Evolutionary conservation across 768 basidiomycete species (phyloP).

Genomic region (Mycena galericulata): DNA sequence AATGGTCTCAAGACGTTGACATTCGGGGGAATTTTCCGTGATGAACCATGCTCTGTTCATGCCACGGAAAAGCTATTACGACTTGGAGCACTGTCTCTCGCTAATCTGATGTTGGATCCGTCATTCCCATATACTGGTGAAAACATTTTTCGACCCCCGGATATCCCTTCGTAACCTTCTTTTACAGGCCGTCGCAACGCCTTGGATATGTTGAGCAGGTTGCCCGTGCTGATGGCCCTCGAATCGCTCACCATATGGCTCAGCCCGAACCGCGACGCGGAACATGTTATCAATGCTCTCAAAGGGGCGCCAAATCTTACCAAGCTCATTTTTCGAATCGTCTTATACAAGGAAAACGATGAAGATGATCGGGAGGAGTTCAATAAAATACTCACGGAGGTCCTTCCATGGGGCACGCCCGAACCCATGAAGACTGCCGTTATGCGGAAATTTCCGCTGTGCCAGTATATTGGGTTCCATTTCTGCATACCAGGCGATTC

Average conservation of each 20-base stretch:
- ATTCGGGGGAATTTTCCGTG: background rate
- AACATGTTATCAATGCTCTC: background rate
- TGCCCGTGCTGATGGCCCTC: background rate
- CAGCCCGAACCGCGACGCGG: background rate
- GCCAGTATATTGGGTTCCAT: background rate
- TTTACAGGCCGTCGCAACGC: background rate
- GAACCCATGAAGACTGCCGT: slow-evolving; percentile 7
- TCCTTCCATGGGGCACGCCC: background rate
- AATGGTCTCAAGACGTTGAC: background rate
- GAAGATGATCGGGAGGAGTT: background rate
- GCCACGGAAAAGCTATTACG: slow-evolving; percentile 1
- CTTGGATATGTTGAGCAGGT: background rate
- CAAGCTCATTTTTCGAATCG: background rate
- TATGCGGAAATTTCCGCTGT: slow-evolving; percentile 3
- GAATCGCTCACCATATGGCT: slow-evolving; percentile 7
- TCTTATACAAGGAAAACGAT: background rate
- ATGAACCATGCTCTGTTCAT: background rate
- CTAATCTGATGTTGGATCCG: background rate
- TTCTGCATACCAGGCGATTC: background rate
- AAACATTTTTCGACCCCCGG: background rate
- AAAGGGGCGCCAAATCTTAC: slow-evolving; percentile 9
- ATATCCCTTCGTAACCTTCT: background rate
- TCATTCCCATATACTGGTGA: background rate
- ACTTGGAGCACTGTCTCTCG: background rate
- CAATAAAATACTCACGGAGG: background rate